Percentiles rank a stretch among this genome's conserved stretches.
phyloP scores from a whole-genome alignment of 305 asterid species.

The Ilex paraguariensis region DNA sequence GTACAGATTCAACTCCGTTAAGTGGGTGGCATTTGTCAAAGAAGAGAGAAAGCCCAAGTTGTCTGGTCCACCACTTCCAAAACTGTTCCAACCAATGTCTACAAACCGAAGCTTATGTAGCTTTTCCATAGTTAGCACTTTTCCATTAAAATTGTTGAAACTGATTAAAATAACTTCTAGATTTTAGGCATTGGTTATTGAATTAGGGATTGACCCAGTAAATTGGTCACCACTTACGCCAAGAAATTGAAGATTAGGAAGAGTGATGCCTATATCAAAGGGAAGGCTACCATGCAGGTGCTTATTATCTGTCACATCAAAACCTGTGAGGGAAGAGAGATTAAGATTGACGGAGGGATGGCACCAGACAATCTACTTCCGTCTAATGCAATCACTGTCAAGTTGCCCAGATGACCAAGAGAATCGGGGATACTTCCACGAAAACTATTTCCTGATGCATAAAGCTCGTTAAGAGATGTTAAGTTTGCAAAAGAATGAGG shows the following conservation, averaged over 20 bases:
- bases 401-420: slow-evolving; percentile 3
- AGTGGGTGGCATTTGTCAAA: slow-evolving; percentile 8
- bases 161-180: background rate
- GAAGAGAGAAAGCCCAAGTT: slow-evolving; percentile 16
- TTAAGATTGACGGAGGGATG: slow-evolving; percentile 14
- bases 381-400: slow-evolving; percentile 5
- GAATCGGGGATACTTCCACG: slow-evolving; percentile 9
- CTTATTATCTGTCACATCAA: slow-evolving; percentile 7
- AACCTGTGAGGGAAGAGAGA: slow-evolving; percentile 6
- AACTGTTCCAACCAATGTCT: background rate
- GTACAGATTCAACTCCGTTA: slow-evolving; percentile 2
- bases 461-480: slow-evolving; percentile 8
- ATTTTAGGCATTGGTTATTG: background rate
- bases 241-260: slow-evolving; percentile 9
- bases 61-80: slow-evolving; percentile 1
- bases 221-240: slow-evolving; percentile 3
- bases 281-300: slow-evolving; percentile 15
- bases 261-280: background rate
- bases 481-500: slow-evolving; percentile 17
- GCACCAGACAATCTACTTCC: slow-evolving; percentile 9
- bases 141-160: background rate
- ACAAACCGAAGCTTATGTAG: background rate
- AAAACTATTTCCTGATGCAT: background rate
- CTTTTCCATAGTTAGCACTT: background rate
- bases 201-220: slow-evolving; percentile 8